Evolutionary conservation across 2,329 filamentous ascomycete species (phyloP).

Genomic region (Clarireedia monteithiana): DNA sequence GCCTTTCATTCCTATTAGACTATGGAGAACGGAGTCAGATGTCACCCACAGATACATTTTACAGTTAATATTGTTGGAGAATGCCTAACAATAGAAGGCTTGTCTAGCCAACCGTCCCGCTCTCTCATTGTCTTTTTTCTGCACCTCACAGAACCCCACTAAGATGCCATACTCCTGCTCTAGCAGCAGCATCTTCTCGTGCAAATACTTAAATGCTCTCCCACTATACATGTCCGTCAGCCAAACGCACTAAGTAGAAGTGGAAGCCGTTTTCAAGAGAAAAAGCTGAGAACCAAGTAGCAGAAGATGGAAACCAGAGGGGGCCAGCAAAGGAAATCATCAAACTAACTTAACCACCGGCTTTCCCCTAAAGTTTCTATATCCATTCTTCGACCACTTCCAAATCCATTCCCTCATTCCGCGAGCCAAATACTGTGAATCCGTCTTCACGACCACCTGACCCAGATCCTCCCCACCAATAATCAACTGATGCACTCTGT

Average conservation of each 20-base stretch:
- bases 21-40: too few species aligned
- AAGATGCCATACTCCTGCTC: neutral
- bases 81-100: neutral
- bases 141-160: neutral
- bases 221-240: neutral
- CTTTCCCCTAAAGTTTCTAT: neutral
- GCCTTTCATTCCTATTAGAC: too few species aligned
- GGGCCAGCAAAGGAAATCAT: neutral
- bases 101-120: neutral
- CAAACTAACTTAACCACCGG: neutral
- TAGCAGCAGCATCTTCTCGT: neutral
- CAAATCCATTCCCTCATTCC: conserved; percentile 10
- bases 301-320: neutral
- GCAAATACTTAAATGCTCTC: neutral
- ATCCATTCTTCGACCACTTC: conserved; percentile 12
- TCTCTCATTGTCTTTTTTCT: neutral
- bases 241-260: neutral
- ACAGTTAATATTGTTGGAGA: too few species aligned
- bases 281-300: neutral
- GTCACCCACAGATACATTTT: too few species aligned
- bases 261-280: neutral
- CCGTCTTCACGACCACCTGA: conserved; percentile 16
- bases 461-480: conserved; percentile 8
- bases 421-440: conserved; percentile 6
- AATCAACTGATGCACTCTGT: conserved; percentile 11